Base-by-base conservation (phyloP, 2,329 filamentous ascomycete genomes). In the Exophiala sp. region DNA sequence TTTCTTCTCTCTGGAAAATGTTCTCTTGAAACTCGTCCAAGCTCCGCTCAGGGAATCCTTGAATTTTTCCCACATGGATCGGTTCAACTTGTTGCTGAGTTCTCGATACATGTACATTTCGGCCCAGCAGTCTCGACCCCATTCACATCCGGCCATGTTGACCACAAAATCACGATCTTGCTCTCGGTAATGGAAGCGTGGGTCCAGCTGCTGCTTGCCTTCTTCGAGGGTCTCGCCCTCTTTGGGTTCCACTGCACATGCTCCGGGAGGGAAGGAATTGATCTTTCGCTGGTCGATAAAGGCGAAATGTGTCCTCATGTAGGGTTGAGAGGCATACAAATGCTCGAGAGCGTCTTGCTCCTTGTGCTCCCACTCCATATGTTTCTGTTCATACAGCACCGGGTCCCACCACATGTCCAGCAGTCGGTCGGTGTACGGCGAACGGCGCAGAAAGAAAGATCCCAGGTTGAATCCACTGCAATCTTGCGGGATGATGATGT, bases 331-430 rank as follows among this genome's bases (percentile, higher is more conserved):
- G 50, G 77, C 79, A 71, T 98, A 98, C 56, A 98, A 76, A 70
- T 95, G 86, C 70, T 96, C 90, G 35, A 98, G 73, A 1, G 90
- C 88, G 65, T 97, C 90, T 70, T 98, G 93, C 68, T 98, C 93
- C 67, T 97, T 97, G 74, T 98, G 93, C 64, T 93, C 90, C 93
- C 93, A 98, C 56, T 93, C 81, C 90, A 96, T 96, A 68, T 98
- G 93, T 66, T 89, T 94, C 70, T 98, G 93, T 70, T 98, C 93
- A 68, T 98, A 98, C 50, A 85, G 82, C 23, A 97, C 90, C 0
- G 93, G 93, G 63, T 98, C 93, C 93, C 93, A 98, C 93, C 93
- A 98, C 45, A 95, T 79, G 64, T 98, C 93, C 29, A 98, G 79
- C 14, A 98, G 73, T 3, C 88, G 84, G 63, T 97, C 91, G 0